Evolutionary conservation across 208 protist species (phyloP), one percentile per base, ranked within the genome.

Genomic region (Trichomonas tenax): DNA sequence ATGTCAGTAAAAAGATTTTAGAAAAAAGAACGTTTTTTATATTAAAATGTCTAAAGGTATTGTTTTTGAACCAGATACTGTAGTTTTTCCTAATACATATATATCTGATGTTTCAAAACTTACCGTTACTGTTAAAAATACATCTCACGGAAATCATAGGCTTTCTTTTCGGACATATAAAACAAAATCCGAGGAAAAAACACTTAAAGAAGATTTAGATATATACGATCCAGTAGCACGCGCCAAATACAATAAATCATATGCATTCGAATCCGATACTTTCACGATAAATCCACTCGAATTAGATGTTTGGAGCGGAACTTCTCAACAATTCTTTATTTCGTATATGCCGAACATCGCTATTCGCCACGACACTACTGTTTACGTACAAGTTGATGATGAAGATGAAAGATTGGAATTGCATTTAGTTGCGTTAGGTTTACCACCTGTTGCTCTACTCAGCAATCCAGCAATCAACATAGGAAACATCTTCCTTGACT

Each of bases 31-130:
- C 58, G 58, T 72, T 72, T 72, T 72, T 72, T 72, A 72, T n/a
- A 31, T 31, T 72, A n/a, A 31, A n/a, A 72, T 72, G 58, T 17
- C 26, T n/a, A 72, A 46, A n/a, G 82, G 82, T 44, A 89, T 89
- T 46, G 34, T 34, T 46, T 89, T 89, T 89, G 82, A 89, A 0
- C 86, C 86, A 23, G 14, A 41, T 38, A 34, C 9, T 38, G 34
- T 93, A 15, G 21, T 93, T 40, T 93, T 93, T 93, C 86, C 86
- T 26, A 48, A 93, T 38, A 93, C 86, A 38, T 93, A 93, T 38
- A 93, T 93, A 17, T 34, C 40, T 38, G 11, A 41, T n/a, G 34
- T 21, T 17, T 34, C n/a, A 48, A 51, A 44, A 51, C 14, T 93
- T 93, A 26, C 86, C 41, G 15, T 51, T 11, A 48, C 41, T 34